Conservation (phyloP, 176 grass and related monocot genomes). For the Triticum dicoccoides region DNA sequence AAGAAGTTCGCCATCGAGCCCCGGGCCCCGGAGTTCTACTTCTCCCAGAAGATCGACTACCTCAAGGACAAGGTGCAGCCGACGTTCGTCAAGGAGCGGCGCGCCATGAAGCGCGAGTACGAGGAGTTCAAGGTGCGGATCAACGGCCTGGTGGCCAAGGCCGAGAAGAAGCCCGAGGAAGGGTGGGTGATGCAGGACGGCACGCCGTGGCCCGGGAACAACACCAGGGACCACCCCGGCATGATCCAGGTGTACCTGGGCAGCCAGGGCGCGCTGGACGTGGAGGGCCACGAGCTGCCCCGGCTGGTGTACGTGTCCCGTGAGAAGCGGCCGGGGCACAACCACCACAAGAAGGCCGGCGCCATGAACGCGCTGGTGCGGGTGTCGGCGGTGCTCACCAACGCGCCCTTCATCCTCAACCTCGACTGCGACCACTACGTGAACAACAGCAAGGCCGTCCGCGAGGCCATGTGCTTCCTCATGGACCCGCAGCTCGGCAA, state of each 20-base stretch:
- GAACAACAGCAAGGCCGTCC: slow-evolving; percentile 95
- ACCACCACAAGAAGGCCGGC: slow-evolving; percentile 97
- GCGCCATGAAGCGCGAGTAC: slow-evolving; percentile 96
- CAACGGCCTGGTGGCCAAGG: slow-evolving; percentile 87
- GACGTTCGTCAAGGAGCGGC: slow-evolving; percentile 85
- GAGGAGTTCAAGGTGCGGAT: slow-evolving; percentile 95
- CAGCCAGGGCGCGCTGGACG: slow-evolving; percentile 77
- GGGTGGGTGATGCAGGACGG: slow-evolving; percentile 98
- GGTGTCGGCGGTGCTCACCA: slow-evolving; percentile 88
- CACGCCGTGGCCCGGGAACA: slow-evolving; percentile 94
- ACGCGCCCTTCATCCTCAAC: slow-evolving; percentile 91
- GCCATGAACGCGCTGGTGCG: slow-evolving; percentile 88
- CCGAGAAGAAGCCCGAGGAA: slow-evolving; percentile 90
- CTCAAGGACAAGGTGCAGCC: slow-evolving; percentile 98
- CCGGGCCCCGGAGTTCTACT: slow-evolving; percentile 88
- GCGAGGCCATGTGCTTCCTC: slow-evolving; percentile 98
- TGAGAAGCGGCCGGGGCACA: slow-evolving; percentile 77
- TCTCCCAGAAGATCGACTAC: slow-evolving; percentile 98
- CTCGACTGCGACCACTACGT: slow-evolving; percentile 98
- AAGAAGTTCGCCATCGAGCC: slow-evolving; percentile 94
- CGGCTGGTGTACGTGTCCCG: slow-evolving; percentile 83
- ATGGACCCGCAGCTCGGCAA: slow-evolving; percentile 96
- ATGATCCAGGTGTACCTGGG: slow-evolving; percentile 98
- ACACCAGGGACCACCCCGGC: slow-evolving; percentile 85
- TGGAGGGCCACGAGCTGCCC: slow-evolving; percentile 78